Conservation (phyloP, 1,284 basidiomycete species). For the Ustanciosporium gigantosporum region DNA sequence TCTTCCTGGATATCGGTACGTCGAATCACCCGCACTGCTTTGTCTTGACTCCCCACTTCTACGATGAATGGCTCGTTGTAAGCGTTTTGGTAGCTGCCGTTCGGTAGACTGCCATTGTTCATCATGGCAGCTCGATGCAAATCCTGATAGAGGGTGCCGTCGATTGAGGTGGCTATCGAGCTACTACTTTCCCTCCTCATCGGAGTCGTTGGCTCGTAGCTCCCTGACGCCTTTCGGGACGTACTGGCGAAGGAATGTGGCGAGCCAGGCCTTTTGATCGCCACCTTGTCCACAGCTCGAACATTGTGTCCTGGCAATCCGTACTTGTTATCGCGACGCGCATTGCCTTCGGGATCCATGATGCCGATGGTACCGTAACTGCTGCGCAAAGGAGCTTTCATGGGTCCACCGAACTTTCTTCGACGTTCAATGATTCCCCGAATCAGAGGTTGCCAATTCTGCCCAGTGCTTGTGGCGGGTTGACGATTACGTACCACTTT, state of each 20-base stretch:
- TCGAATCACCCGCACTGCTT: slow-evolving; percentile 22
- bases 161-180: slow-evolving; percentile 14
- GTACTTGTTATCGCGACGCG: slow-evolving; percentile 24
- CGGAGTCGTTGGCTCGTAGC: slow-evolving; percentile 16
- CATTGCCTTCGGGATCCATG: slow-evolving; percentile 10
- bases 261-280: slow-evolving; percentile 46
- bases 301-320: slow-evolving; percentile 14
- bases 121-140: slow-evolving; percentile 13
- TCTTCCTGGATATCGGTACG: slow-evolving; percentile 39
- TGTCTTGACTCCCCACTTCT: slow-evolving; percentile 43
- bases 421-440: slow-evolving; percentile 60
- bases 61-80: slow-evolving; percentile 47
- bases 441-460: slow-evolving; percentile 56
- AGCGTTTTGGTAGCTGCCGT: slow-evolving; percentile 15
- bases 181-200: slow-evolving; percentile 21
- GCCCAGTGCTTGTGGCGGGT: slow-evolving; percentile 14
- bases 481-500: slow-evolving; percentile 42
- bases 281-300: slow-evolving; percentile 49
- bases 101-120: slow-evolving; percentile 4
- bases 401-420: slow-evolving; percentile 48
- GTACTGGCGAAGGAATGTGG: slow-evolving; percentile 12
- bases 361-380: slow-evolving; percentile 44
- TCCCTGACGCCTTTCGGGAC: slow-evolving; percentile 9
- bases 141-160: slow-evolving; percentile 20
- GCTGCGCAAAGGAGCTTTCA: slow-evolving; percentile 45